These are phyloP conservation scores for Fibroporia radiculosa DNA, from an alignment of 768 basidiomycete genomes.

Conservation along the genomic window DNA sequence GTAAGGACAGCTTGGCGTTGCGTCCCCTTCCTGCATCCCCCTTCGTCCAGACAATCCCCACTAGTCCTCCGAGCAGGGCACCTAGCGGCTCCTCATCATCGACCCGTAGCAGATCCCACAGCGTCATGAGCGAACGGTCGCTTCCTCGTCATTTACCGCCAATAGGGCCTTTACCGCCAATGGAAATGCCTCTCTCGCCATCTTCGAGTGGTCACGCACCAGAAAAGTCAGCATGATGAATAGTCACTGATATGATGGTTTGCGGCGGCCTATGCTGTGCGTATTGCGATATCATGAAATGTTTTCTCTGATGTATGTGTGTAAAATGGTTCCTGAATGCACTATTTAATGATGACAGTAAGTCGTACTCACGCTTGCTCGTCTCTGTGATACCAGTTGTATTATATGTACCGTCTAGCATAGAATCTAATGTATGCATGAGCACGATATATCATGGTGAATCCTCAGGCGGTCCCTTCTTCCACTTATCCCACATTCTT, in stretches of 20 bases:
- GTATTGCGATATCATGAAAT: not conserved
- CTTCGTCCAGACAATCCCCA: slow-evolving; percentile 11
- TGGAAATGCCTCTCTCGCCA: slow-evolving; percentile 7
- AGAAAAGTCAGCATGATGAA: not conserved
- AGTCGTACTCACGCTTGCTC: not conserved
- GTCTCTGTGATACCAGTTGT: not conserved
- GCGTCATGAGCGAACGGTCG: slow-evolving; percentile 10
- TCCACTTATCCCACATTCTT: slow-evolving; percentile 33
- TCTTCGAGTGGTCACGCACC: not conserved
- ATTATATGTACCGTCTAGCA: not conserved
- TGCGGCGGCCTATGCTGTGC: not conserved
- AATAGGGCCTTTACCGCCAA: slow-evolving; percentile 12
- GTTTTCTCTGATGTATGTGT: too few species aligned
- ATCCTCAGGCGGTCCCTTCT: slow-evolving; percentile 16
- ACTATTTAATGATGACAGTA: not conserved
- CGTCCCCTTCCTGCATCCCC: slow-evolving; percentile 15
- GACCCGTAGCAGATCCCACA: slow-evolving; percentile 9
- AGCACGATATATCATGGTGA: not conserved
- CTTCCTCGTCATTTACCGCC: slow-evolving; percentile 11
- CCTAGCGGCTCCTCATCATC: slow-evolving; percentile 5
- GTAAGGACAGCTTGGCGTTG: slow-evolving; percentile 17
- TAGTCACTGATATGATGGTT: not conserved
- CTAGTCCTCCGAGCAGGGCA: slow-evolving; percentile 7
- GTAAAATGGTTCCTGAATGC: too few species aligned
- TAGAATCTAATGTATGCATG: not conserved